Base-by-base conservation (phyloP, 495 filamentous ascomycete species). In the Podospora sp. region DNA sequence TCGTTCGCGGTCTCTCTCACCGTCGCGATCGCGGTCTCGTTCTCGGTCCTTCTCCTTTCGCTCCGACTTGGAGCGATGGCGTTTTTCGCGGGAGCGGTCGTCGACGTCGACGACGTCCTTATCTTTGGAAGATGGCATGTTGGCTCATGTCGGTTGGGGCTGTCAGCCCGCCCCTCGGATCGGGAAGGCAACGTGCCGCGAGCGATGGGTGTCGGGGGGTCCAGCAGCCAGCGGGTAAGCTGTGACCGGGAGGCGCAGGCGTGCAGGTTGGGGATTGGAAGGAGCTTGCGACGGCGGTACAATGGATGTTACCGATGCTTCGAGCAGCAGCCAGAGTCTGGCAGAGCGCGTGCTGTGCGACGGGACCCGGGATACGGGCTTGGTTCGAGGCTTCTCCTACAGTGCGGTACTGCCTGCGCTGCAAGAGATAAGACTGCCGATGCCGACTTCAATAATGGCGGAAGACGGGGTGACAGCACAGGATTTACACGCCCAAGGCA, bases 121-220 rank as follows among this genome's bases (percentile, higher is more conserved):
- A 64, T 83, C 82, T 73, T 77, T 78, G 72, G 75, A 72, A 64
- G 80, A 79, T 52, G 81, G 79, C 82, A 84, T 81, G 70, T 68
- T 72, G 72, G 67, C 77, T 70, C 73, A 76, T 80, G 70, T 72
- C 77, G 76, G 71, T 72, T 76, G 76, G 69, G 75, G 76, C 71
- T 63, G 67, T 63, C 60, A 69, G 65, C 69, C 73, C 74, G 68
- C 67, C 70, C 66, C 60, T 27, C 36, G 63, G 25, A 62, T 66
- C 71, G 71, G 29, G 75, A 63, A 69, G 58, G 58, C 68, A 57
- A 65, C 70, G 59, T 46, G 65, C 56, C 56, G 46, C 35, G 57
- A 59, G 53, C 24, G 29, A 57, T 51, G 24, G 24, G 60, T 14
- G 40, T 46, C 40, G 40, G 40, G 40, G 29, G 40, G 40, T 18